Percentiles rank a stretch among this genome's conserved stretches.
These are phyloP conservation scores for Canna indica DNA, from an alignment of 176 grass and related monocot genomes.

Conservation along the genomic window DNA sequence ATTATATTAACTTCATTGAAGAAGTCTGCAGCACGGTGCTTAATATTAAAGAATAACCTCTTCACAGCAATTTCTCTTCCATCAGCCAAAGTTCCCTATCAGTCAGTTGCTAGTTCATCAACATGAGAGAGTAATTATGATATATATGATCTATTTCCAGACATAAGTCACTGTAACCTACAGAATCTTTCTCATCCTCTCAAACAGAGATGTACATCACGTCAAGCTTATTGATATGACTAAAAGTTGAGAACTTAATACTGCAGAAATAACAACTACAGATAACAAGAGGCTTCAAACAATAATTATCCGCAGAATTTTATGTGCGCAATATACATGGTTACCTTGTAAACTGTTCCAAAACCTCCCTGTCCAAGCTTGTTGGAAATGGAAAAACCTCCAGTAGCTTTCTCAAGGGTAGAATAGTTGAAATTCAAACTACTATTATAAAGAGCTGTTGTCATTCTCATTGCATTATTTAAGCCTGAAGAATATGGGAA, in stretches of 20 bases:
- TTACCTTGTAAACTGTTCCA: conserved; percentile 15
- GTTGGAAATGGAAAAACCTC: conserved; percentile 1
- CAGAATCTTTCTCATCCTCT: background rate
- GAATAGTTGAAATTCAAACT: conserved; percentile 17
- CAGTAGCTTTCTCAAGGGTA: conserved; percentile 14
- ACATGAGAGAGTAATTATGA: too few relatives aligned
- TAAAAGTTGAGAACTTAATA: background rate
- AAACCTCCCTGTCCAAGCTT: conserved; percentile 15
- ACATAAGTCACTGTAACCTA: background rate
- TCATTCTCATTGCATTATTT: background rate
- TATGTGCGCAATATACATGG: too few relatives aligned
- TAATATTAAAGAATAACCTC: conserved; percentile 18
- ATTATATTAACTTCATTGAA: conserved; percentile 18
- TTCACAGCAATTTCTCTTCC: conserved; percentile 22
- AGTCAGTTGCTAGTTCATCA: background rate
- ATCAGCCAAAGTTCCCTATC: conserved; percentile 13
- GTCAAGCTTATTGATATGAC: background rate
- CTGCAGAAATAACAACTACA: too few relatives aligned
- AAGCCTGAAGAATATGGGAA: background rate
- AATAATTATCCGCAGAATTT: background rate
- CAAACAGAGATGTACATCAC: too few relatives aligned
- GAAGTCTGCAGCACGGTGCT: conserved; percentile 8
- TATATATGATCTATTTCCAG: too few relatives aligned
- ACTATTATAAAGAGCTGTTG: background rate
- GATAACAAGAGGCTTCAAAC: background rate